Evolutionary conservation across 2,329 filamentous ascomycete species (phyloP), one percentile per base, ranked within the genome.

Genomic region (Aspergillus sp.): DNA sequence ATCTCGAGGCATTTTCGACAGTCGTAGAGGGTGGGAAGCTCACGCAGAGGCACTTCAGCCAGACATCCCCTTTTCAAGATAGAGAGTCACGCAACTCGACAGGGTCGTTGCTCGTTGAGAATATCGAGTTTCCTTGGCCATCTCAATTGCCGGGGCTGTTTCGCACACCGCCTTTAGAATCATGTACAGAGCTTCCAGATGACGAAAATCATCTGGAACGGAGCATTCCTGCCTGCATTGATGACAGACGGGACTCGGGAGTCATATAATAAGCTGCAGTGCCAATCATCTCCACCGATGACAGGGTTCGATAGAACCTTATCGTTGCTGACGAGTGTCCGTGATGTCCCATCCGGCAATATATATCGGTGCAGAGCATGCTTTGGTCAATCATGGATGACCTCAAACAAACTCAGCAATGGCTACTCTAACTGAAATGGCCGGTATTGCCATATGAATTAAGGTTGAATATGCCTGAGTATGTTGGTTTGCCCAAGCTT

Each of bases 1-100:
- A 23, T 63, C 51, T 48, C 66, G 59, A 33, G 67, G 58, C 62
- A 63, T 68, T 55, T 27, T 59, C 40, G 54, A 44, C 40, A 40
- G 17, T 4, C 6, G 4, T 39, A 39, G 33, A 23, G 24, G 5
- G 23, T 9, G 4, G 12, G 9, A 8, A 19, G 9, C 15, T 35
- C 6, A 12, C 27, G 47, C 33, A 15, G 23, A 33, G 9, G 14
- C 37, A 6, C 23, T 27, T 40, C 19, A 45, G 41, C 23, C 19
- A 11, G 15, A 11, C 35, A 40, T 39, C 27, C 45, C 24, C 31
- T 15, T 37, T 37, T 14, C 6, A 12, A 37, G 12, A 6, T 14
- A 11, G 35, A 37, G 35, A 37, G 35, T n/a, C 35, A 37, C 15
- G 14, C 15, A n/a, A 1, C 12, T 37, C 35, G 35, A 37, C 35